These are phyloP conservation scores for Endothia cerciana DNA, from an alignment of 2,329 filamentous ascomycete genomes.

Conservation along the genomic window DNA sequence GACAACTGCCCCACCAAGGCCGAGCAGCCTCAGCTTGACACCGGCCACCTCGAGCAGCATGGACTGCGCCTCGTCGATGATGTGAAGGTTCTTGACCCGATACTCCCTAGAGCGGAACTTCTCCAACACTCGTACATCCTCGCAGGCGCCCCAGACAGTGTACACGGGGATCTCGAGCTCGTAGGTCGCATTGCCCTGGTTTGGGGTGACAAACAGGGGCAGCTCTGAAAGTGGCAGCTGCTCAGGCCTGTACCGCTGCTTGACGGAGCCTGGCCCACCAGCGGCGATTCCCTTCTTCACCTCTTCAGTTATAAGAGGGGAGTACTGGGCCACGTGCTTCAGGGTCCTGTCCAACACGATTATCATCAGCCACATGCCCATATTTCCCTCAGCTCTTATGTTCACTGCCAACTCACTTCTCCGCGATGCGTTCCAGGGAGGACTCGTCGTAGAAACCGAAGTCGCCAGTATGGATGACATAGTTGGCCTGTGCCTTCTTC, in stretches of 20 bases:
- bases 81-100: conserved; percentile 95
- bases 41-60: conserved; percentile 93
- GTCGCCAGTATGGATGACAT: conserved; percentile 98
- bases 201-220: conserved; percentile 69
- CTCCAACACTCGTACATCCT: conserved; percentile 95
- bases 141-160: conserved; percentile 98
- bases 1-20: conserved; percentile 92
- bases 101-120: conserved; percentile 98
- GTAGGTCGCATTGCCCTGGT: conserved; percentile 68
- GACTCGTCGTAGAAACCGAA: conserved; percentile 99
- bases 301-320: conserved; percentile 83
- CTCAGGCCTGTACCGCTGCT: conserved; percentile 78
- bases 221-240: conserved; percentile 93
- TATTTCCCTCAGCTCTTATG: neutral
- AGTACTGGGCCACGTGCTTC: conserved; percentile 98
- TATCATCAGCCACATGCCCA: conserved; percentile 27
- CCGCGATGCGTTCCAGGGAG: conserved; percentile 93
- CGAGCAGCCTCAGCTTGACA: conserved; percentile 91
- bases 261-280: conserved; percentile 76
- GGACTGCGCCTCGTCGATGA: conserved; percentile 97
- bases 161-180: conserved; percentile 96
- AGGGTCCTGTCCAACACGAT: conserved; percentile 68
- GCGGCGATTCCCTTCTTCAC: conserved; percentile 70
- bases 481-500: conserved; percentile 90
- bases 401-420: conserved; percentile 71